Conservation (phyloP, 2,329 filamentous ascomycete genomes). For the Tetracladium maxilliforme region DNA sequence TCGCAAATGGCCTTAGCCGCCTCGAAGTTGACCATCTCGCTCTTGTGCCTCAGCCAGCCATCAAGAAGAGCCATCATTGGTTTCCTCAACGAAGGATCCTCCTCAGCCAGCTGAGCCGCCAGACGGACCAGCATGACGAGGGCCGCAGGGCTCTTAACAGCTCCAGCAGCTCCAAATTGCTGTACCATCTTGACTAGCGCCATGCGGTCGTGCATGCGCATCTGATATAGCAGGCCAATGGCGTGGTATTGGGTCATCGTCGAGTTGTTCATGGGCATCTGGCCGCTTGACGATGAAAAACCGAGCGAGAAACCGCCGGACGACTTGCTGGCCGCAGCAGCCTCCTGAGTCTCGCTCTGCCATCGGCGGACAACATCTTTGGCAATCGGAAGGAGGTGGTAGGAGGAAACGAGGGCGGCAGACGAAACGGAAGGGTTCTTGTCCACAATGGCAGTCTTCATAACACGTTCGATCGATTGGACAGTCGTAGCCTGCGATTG, state of each 20-base stretch:
- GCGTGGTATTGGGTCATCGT: conserved; percentile 98
- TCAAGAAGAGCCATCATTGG: conserved; percentile 97
- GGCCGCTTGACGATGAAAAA: conserved; percentile 67
- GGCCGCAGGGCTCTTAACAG: conserved; percentile 88
- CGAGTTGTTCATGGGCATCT: conserved; percentile 75
- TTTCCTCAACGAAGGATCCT: conserved; percentile 76
- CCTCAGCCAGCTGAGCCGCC: conserved; percentile 85
- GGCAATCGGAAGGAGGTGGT: conserved; percentile 92
- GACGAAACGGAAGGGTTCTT: conserved; percentile 97
- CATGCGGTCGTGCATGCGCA: conserved; percentile 96
- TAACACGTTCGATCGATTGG: conserved; percentile 92
- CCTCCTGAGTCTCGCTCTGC: conserved; percentile 98
- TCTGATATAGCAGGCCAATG: conserved; percentile 93
- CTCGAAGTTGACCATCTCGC: conserved; percentile 99
- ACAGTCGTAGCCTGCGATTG: conserved; percentile 67
- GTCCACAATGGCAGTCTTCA: conserved; percentile 99
- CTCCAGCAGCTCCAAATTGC: conserved; percentile 83
- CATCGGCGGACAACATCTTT: conserved; percentile 91
- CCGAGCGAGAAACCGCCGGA: conserved; percentile 82
- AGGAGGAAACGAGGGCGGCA: conserved; percentile 88
- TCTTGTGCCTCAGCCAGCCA: conserved; percentile 95
- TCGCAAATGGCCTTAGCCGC: conserved; percentile 96
- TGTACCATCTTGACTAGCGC: conserved; percentile 99
- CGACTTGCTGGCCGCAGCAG: conserved; percentile 78
- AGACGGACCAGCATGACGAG: conserved; percentile 85